Percentiles rank a stretch among this genome's conserved stretches.
Evolutionary conservation across 2,329 filamentous ascomycete species (phyloP).

Genomic region (Xylaria sp.): DNA sequence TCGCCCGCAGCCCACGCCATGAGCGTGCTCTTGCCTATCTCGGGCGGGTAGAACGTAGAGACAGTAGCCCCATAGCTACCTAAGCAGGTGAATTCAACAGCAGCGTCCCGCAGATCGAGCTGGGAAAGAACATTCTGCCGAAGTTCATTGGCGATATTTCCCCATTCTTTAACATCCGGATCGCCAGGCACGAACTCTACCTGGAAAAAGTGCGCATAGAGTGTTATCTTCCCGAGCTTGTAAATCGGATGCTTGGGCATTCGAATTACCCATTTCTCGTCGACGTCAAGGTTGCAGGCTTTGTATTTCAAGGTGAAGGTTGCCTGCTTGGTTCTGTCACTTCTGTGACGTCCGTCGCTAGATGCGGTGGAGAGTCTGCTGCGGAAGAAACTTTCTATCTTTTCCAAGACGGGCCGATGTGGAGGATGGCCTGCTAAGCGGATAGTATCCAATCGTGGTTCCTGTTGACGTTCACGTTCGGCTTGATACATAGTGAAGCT

Average conservation of each 20-base stretch:
- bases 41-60: constrained; percentile 18
- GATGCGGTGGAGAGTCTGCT: neutral
- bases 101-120: neutral
- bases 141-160: neutral
- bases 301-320: neutral
- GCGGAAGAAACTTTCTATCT: neutral
- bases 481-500: neutral
- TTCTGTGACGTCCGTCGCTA: neutral
- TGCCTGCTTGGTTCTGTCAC: neutral
- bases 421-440: neutral
- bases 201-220: neutral
- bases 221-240: neutral
- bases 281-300: neutral
- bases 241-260: neutral
- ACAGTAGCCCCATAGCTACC: neutral
- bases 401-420: neutral
- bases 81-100: neutral
- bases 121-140: neutral
- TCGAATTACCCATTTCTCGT: neutral
- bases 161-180: neutral
- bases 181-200: neutral
- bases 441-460: neutral
- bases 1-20: neutral
- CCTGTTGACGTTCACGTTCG: neutral
- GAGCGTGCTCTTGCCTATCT: neutral